Evolutionary conservation across 2,329 filamentous ascomycete genomes (phyloP).

Genomic region (Sordariomycetes sp.): DNA sequence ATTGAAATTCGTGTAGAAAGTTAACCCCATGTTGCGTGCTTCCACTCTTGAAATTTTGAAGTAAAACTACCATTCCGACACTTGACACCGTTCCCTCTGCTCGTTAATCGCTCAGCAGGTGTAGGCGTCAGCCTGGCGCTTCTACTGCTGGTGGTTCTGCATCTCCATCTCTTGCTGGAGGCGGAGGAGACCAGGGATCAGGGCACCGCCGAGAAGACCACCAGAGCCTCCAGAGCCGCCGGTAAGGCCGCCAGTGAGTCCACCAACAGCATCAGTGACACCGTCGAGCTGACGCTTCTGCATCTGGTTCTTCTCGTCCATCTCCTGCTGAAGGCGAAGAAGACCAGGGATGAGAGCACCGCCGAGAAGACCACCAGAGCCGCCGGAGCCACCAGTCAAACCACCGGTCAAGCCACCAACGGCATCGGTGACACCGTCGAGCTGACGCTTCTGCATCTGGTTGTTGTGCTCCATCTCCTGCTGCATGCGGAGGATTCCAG

Average conservation of each 20-base stretch:
- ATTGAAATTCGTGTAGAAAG: too few species aligned
- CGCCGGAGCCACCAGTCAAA: not conserved
- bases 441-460: not conserved
- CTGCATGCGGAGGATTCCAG: not conserved
- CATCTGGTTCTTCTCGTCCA: not conserved
- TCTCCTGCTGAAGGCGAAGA: not conserved
- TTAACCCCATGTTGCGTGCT: too few species aligned
- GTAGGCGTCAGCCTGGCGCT: not conserved
- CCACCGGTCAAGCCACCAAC: not conserved
- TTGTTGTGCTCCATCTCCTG: not conserved
- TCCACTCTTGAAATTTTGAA: too few species aligned
- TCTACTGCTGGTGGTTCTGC: not conserved
- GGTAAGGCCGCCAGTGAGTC: not conserved
- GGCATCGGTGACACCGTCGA: not conserved
- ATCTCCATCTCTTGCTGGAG: not conserved
- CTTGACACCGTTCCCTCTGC: too few species aligned
- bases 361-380: not conserved
- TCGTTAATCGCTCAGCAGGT: too few species aligned
- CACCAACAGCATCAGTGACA: not conserved
- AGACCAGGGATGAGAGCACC: not conserved
- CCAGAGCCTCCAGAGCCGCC: not conserved
- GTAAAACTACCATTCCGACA: too few species aligned
- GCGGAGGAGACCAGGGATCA: not conserved
- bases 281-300: not conserved
- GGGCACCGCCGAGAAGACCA: not conserved